Evolutionary conservation across 345 rosid species (phyloP), one percentile per base, ranked within the genome.

Genomic region (Citrus unshiu): DNA sequence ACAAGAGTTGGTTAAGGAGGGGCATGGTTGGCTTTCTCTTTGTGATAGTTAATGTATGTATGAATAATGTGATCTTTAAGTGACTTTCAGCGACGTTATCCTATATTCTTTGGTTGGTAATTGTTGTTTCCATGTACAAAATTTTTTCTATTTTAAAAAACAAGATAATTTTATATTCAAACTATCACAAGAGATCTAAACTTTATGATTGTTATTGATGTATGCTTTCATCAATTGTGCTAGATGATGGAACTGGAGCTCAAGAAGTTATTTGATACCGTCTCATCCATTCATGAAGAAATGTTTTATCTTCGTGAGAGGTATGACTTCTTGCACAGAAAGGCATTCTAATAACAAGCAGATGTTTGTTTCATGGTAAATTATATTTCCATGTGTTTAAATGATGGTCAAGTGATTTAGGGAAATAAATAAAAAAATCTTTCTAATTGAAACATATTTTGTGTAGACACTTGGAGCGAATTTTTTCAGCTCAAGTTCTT

Each of bases 241-340:
- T 71, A 95, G 98, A 81, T 74, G 65, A 82, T 91, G 89, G 90
- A 89, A 79, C 79, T 92, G 19, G 98, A 93, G 88, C 82, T 95
- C 83, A 90, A 85, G 83, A 93, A 92, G 80, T 68, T 95, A 81
- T 81, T 80, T 0, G 93, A 93, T 81, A 84, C 83, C 1, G 83
- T 91, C 25, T 70, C 72, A n/a, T 78, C 91, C 81, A 89, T 95
- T 83, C 95, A 90, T 18, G 95, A 93, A 0, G 98, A 93, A 87
- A 95, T 95, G 88, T 90, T 90, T 68, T 83, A 84, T 82, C 97
- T 93, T 73, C 93, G 95, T 39, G 94, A 86, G 65, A 93, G 98
- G 98, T 95, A 89, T 30, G 19, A 32, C 18, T 63, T 51, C 57
- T 40, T 29, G 16, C 30, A 22, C 7, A 39, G 30, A n/a, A n/a